Conservation (phyloP, 2,329 filamentous ascomycete species). For the Calonectria pseudoreteaudii region DNA sequence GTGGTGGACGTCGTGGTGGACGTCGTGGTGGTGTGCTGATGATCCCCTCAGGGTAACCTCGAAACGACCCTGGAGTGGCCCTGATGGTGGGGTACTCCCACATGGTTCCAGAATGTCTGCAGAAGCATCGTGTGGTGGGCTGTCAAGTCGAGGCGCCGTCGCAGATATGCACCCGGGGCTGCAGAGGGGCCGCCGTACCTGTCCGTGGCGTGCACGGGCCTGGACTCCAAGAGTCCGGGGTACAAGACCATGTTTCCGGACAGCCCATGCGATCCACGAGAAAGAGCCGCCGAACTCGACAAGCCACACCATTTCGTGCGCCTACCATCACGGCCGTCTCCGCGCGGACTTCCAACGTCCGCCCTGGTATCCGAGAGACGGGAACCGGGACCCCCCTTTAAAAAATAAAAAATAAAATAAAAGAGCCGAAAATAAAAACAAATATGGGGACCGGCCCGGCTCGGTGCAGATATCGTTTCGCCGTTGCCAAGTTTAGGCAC, state of each 20-base stretch:
- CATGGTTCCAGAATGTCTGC: slow-evolving; percentile 41
- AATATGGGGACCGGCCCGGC: slow-evolving; percentile 36
- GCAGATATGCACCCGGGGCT: slow-evolving; percentile 17
- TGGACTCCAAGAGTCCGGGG: slow-evolving; percentile 26
- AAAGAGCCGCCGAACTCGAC: slow-evolving; percentile 31
- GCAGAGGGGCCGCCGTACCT: slow-evolving; percentile 26
- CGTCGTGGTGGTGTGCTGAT: slow-evolving; percentile 4
- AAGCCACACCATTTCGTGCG: slow-evolving; percentile 28
- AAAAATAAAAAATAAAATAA: not conserved
- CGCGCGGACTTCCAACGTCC: slow-evolving; percentile 33
- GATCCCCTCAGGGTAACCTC: slow-evolving; percentile 4
- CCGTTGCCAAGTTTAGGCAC: not conserved
- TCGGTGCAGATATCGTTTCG: slow-evolving; percentile 24
- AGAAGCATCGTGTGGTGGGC: slow-evolving; percentile 27
- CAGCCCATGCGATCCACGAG: slow-evolving; percentile 26
- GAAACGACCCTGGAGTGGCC: slow-evolving; percentile 21
- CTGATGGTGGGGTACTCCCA: slow-evolving; percentile 33
- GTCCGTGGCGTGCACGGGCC: slow-evolving; percentile 29
- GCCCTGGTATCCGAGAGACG: slow-evolving; percentile 13
- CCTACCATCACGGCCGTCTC: slow-evolving; percentile 28
- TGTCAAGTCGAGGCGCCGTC: slow-evolving; percentile 19
- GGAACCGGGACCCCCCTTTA: slow-evolving; percentile 6
- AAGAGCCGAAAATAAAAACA: not conserved
- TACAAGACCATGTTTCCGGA: slow-evolving; percentile 25
- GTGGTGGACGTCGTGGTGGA: slow-evolving; percentile 20